These are phyloP conservation scores for Penicillium silybi DNA, from an alignment of 495 filamentous ascomycete species.

Conservation along the genomic window DNA sequence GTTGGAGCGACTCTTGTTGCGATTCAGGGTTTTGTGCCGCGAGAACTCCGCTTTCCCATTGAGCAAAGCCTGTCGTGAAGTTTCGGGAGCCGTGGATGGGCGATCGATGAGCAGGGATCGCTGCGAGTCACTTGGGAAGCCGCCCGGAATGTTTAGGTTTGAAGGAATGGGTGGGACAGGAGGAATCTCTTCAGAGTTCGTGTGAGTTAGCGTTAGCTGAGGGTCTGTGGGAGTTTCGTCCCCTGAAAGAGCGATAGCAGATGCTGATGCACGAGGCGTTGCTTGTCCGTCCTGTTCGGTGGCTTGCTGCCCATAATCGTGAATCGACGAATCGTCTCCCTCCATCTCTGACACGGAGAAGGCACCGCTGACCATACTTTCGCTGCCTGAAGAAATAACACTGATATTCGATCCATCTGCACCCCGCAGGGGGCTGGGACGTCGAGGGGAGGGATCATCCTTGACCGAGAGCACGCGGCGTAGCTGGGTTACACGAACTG, in stretches of 20 bases:
- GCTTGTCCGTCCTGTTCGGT: conserved; percentile 28
- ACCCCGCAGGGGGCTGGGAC: conserved; percentile 38
- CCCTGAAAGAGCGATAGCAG: conserved; percentile 13
- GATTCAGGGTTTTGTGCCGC: conserved; percentile 26
- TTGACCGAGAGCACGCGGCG: conserved; percentile 64
- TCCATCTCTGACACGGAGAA: conserved; percentile 38
- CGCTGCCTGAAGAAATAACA: conserved; percentile 40
- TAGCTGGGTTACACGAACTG: conserved; percentile 84
- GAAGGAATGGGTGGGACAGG: conserved; percentile 44
- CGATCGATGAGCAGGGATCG: conserved; percentile 32
- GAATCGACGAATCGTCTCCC: conserved; percentile 26
- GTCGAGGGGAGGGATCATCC: conserved; percentile 32
- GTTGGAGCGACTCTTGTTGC: conserved; percentile 38
- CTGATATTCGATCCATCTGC: conserved; percentile 35
- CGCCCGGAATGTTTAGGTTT: conserved; percentile 34
- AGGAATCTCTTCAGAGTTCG: conserved; percentile 30
- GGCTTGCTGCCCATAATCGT: conserved; percentile 20
- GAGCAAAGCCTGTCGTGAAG: conserved; percentile 18
- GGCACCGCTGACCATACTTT: conserved; percentile 43
- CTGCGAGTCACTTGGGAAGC: conserved; percentile 37
- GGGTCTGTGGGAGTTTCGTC: conserved; percentile 5
- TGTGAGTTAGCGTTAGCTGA: conserved; percentile 2
- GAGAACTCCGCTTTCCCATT: conserved; percentile 21
- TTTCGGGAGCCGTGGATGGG: conserved; percentile 36
- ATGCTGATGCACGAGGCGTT: conserved; percentile 31